Evolutionary conservation across 306 rosid species (phyloP), one percentile per base, ranked within the genome.

Genomic region (Neltuma alba): DNA sequence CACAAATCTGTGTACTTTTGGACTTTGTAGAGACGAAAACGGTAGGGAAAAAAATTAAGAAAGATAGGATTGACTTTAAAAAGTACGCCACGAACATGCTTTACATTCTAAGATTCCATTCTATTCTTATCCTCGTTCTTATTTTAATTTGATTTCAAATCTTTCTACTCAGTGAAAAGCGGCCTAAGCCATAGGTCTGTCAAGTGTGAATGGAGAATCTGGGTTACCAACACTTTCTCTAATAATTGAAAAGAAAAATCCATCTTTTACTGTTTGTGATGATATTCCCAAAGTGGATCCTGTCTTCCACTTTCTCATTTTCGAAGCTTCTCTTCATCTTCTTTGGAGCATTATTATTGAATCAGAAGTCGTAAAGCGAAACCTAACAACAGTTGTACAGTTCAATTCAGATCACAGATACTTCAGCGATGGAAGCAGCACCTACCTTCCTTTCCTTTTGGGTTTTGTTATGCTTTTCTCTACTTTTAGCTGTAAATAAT

Each of bases 391-490:
- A 57, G 75, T 69, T 75, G 47, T 76, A 70, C 50, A 12, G 11
- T n/a, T 23, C 25, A 33, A 54, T 79, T 76, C 87, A 81, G 80
- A 79, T 83, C 82, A 77, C 18, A 30, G 61, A 75, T 63, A 66
- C 55, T 52, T 70, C 33, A 54, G 84, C 78, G 69, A 79, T 83
- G 89, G 88, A 78, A 83, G 76, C n/a, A n/a, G n/a, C 87, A 15
- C 63, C 80, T 45, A 47, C 31, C 33, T 57, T 64, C 64, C 12
- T 36, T 82, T 66, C 54, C 44, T 48, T 75, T 50, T 55, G 74
- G 31, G 31, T 55, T 38, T 30, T 85, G 60, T 45, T 89, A 45
- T 50, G 38, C 12, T 18, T 86, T 37, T 65, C 77, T 52, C 54
- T 90, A 80, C 78, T 84, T 84, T 80, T 85, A 75, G 64, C 85